These are phyloP conservation scores for Erigeron canadensis DNA, from an alignment of 129 eudicot genomes.

Conservation along the genomic window DNA sequence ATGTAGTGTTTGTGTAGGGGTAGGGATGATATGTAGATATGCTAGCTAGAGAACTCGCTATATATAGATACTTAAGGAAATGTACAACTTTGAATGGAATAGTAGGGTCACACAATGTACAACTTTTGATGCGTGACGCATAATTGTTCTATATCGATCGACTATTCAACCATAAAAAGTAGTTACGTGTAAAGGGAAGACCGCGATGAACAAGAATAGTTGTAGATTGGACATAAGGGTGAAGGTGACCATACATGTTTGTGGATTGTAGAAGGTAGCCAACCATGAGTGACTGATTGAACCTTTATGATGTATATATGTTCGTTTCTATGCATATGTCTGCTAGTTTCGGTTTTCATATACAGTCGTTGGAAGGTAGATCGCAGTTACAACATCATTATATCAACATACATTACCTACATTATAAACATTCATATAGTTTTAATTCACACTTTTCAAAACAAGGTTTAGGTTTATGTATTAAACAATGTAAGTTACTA, in stretches of 20 bases:
- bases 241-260: constrained; percentile 39
- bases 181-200: constrained; percentile 34
- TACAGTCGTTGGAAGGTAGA: background rate
- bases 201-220: constrained; percentile 28
- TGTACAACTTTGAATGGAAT: constrained; percentile 13
- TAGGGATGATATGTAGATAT: constrained; percentile 31
- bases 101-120: constrained; percentile 9
- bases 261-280: constrained; percentile 34
- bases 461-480: too few relatives aligned
- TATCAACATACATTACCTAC: background rate
- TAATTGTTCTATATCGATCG: background rate
- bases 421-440: background rate
- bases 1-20: background rate
- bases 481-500: too few relatives aligned
- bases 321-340: constrained; percentile 28
- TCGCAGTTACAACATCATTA: background rate
- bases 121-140: constrained; percentile 6
- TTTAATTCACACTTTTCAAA: too few relatives aligned
- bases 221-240: constrained; percentile 23
- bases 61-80: constrained; percentile 29
- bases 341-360: constrained; percentile 22
- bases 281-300: constrained; percentile 40
- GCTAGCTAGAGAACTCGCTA: constrained; percentile 23
- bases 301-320: constrained; percentile 27
- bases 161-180: background rate